These are phyloP conservation scores for Hyphochytrium catenoides DNA, from an alignment of 352 stramenopile species.

Conservation along the genomic window DNA sequence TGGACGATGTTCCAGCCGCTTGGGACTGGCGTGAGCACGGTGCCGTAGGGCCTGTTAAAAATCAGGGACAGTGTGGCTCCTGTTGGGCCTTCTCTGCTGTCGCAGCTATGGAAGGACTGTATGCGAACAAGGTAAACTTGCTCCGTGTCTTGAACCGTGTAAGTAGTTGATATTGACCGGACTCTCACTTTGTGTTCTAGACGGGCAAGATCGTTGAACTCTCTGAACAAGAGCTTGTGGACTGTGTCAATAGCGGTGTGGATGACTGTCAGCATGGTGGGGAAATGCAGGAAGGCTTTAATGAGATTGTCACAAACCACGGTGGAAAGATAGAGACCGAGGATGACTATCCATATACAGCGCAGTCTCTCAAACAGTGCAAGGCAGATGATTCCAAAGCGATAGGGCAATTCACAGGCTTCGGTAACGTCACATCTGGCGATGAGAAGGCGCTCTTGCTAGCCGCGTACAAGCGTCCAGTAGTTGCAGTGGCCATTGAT, in stretches of 20 bases:
- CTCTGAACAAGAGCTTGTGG: slow-evolving; percentile 25
- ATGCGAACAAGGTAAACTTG: too few relatives aligned
- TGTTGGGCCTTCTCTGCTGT: slow-evolving; percentile 83
- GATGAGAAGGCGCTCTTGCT: slow-evolving; percentile 55
- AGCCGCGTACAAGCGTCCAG: slow-evolving; percentile 43
- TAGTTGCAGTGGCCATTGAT: slow-evolving; percentile 65
- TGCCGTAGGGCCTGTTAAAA: slow-evolving; percentile 70
- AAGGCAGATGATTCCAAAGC: slow-evolving; percentile 13
- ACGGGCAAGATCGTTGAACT: slow-evolving; percentile 21
- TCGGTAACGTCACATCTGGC: slow-evolving; percentile 33
- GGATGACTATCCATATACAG: slow-evolving; percentile 17
- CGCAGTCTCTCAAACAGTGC: slow-evolving; percentile 14
- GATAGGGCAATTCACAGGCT: slow-evolving; percentile 21
- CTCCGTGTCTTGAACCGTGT: too few relatives aligned
- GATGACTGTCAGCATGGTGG: slow-evolving; percentile 14
- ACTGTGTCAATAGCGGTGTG: slow-evolving; percentile 14
- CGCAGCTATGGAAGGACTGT: slow-evolving; percentile 13
- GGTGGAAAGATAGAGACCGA: slow-evolving; percentile 15
- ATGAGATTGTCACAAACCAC: slow-evolving; percentile 18
- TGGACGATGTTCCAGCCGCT: slow-evolving; percentile 31
- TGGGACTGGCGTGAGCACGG: slow-evolving; percentile 61
- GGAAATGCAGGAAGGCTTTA: slow-evolving; percentile 18
- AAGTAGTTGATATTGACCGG: too few relatives aligned
- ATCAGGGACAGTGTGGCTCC: slow-evolving; percentile 79
- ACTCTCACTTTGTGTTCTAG: too few relatives aligned